Base-by-base conservation (phyloP, 208 protist species). In the Acanthamoeba polyphaga region DNA sequence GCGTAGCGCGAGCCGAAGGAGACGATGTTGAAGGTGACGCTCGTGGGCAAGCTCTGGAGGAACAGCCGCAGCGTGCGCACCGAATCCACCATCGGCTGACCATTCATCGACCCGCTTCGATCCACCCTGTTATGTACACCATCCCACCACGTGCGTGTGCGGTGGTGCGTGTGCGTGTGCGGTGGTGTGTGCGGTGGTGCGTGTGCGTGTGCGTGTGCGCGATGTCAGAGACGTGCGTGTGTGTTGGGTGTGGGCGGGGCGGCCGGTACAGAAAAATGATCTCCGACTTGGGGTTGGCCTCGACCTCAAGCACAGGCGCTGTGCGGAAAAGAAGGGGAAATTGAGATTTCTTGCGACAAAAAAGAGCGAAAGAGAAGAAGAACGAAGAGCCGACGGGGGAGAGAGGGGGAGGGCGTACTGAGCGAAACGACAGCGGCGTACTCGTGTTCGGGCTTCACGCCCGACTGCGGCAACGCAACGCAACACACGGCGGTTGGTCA, bases 21-120 rank as follows among this genome's bases (percentile, higher is more conserved):
- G 29, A 68, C 32, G 38, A 60, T 68, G 22, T 90, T 90, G 58
- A 90, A 90, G 51, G 27, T 38, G 38, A 68, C 58, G 22, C 51
- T 68, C 51, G 58, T 70, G 49, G 82, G 82, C 49, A 90, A 27
- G 55, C 82, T 90, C 58, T 90, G 82, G 13, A 90, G 82, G 58
- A 90, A 90, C 51, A 90, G 55, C 19, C 49, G 58, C 82, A 90
- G 82, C 13, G 82, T 68, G 82, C 58, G 49, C 32, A 70, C 58
- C 27, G 82, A 60, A 9, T 90, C 53, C 51, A 34, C n/a, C 10
- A 90, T 90, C 19, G 32, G 22, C 53, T 46, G n/a, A 9, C 82
- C 82, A 0, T 0, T 0, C 82, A 90, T 90, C 53, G 82, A 90
- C 8, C 82, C 82, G 58, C 82, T 90, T 1, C 74, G 74, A 27